These are phyloP conservation scores for Limonomyces culmigenus DNA, from an alignment of 1,284 basidiomycete species.

Conservation along the genomic window DNA sequence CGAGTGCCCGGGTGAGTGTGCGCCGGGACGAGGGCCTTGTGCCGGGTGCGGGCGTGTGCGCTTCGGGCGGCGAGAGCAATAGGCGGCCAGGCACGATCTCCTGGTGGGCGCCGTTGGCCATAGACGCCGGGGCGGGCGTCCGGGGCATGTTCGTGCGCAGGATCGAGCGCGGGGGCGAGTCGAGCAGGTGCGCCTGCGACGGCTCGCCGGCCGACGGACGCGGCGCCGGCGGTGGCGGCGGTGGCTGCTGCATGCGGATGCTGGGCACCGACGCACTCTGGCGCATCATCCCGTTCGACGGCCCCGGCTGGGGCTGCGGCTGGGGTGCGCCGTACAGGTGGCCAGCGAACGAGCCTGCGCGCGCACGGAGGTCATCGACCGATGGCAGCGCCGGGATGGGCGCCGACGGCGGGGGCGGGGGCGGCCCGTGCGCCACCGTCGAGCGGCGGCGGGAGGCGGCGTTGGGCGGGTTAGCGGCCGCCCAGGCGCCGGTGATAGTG, in stretches of 20 bases:
- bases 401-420: not conserved
- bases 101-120: slow-evolving; percentile 17
- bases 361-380: slow-evolving; percentile 26
- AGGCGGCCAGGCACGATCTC: slow-evolving; percentile 16
- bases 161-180: not conserved
- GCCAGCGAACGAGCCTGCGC: slow-evolving; percentile 35
- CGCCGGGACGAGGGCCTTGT: slow-evolving; percentile 51
- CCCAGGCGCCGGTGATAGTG: too few relatives aligned
- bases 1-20: slow-evolving; percentile 60
- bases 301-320: slow-evolving; percentile 31
- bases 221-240: not conserved
- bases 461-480: too few relatives aligned
- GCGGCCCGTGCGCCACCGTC: not conserved
- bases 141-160: not conserved
- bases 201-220: not conserved
- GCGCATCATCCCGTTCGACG: slow-evolving; percentile 19
- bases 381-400: not conserved
- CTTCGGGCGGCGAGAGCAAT: slow-evolving; percentile 25
- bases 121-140: slow-evolving; percentile 22
- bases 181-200: not conserved
- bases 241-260: not conserved
- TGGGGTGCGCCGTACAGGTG: slow-evolving; percentile 42
- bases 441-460: too few relatives aligned
- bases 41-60: slow-evolving; percentile 10
- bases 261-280: too few relatives aligned